Evolutionary conservation across 2,329 filamentous ascomycete genomes (phyloP), one percentile per base, ranked within the genome.

Genomic region (Periconia digitata): DNA sequence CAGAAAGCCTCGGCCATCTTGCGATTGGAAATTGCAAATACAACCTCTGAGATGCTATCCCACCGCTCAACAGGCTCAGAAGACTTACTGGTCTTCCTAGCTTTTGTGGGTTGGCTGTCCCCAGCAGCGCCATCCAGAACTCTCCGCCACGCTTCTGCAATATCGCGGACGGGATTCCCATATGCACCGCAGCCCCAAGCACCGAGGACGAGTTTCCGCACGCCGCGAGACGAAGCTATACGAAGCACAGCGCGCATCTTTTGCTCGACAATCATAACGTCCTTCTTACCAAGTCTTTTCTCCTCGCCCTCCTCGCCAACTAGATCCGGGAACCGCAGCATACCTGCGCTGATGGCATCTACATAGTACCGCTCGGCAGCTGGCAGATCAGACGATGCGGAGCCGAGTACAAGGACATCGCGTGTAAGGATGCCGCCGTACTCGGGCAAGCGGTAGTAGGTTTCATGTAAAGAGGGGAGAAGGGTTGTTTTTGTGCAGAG

Each of bases 161-260:
- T 70, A 63, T 86, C 82, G 1, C 69, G 69, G 0, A 84, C 76
- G 0, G 84, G 84, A 52, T 86, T 86, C 0, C 81, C 82, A 48
- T 85, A 83, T 0, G 81, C 81, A 2, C 84, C 84, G 50, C 83
- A 85, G 0, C 84, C 84, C 82, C 83, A 86, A 0, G 84, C 83
- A 0, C 84, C 84, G 0, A 86, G 70, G 0, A 87, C 79, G 0
- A 86, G 56, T 46, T 71, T 76, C 32, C 68, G 72, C 3, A 73
- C 72, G 0, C 78, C 77, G 48, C 68, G 59, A 8, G 72, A 64
- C 2, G 75, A 72, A 5, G 52, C 56, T 4, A 85, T 77, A 1
- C 82, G 73, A 63, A 86, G 59, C 1, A 85, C 81, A 6, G 74
- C 75, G 21, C 74, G 73, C 76, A 87, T 85, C 67, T 85, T 85